Percentiles rank a stretch among this genome's conserved stretches.
These are phyloP conservation scores for Lasiodiplodia theobromae DNA, from an alignment of 2,329 filamentous ascomycete species.

Conservation along the genomic window DNA sequence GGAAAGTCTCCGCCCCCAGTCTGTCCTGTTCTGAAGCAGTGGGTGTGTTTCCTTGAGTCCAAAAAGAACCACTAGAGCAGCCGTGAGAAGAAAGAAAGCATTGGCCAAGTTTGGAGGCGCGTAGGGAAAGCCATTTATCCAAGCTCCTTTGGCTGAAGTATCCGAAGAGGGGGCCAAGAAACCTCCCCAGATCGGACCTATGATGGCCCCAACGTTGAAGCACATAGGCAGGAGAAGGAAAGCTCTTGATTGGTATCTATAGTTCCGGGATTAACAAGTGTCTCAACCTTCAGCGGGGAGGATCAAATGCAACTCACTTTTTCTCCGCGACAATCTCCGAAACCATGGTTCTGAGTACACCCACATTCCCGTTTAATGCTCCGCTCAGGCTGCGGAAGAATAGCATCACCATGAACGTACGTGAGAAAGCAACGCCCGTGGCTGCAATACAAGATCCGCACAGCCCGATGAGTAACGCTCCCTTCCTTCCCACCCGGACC, in stretches of 20 bases:
- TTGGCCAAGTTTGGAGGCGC: slow-evolving; percentile 73
- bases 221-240: slow-evolving; percentile 71
- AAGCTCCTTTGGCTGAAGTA: slow-evolving; percentile 60
- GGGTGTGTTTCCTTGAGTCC: slow-evolving; percentile 56
- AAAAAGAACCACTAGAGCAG: slow-evolving; percentile 64
- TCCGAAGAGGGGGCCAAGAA: slow-evolving; percentile 30
- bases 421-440: slow-evolving; percentile 73
- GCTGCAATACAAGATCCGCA: slow-evolving; percentile 71
- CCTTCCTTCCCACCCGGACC: slow-evolving; percentile 71
- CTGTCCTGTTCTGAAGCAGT: not conserved
- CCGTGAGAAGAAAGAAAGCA: slow-evolving; percentile 64
- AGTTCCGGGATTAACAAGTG: not conserved
- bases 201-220: slow-evolving; percentile 65
- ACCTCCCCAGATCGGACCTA: slow-evolving; percentile 48
- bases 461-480: slow-evolving; percentile 79
- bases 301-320: slow-evolving; percentile 55
- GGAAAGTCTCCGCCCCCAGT: not conserved
- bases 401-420: slow-evolving; percentile 66
- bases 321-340: slow-evolving; percentile 75
- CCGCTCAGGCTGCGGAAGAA: slow-evolving; percentile 73
- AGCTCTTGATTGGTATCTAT: slow-evolving; percentile 54
- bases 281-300: not conserved
- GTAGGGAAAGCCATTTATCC: slow-evolving; percentile 65
- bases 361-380: slow-evolving; percentile 73
- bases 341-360: slow-evolving; percentile 78